Evolutionary conservation across 805 yeast genomes (phyloP), one percentile per base, ranked within the genome.

Genomic region (Saturnispora zaruensis): DNA sequence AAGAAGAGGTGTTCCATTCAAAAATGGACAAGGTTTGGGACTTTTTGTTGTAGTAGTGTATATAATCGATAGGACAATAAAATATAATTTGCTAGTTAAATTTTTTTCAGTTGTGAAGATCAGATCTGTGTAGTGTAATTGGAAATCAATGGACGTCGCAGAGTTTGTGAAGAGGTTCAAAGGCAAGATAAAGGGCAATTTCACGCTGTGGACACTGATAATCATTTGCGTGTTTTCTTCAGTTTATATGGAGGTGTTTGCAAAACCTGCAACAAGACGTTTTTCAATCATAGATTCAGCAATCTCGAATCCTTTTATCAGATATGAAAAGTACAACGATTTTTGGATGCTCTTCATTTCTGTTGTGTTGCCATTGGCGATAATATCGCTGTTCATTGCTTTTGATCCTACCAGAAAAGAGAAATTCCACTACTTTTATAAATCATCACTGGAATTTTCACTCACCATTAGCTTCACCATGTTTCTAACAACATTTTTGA

Each of bases 401-500:
- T 3, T 50, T 25, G 57, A 57, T 33, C 26, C 51, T 16, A 53
- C 47, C 13, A 48, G 28, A 9, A 16, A 60, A 24, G 61, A 68
- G 9, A 62, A 72, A 9, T 48, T 67, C 8, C 58, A 74, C 18
- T 71, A 75, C 5, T 63, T 69, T 34, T 62, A 66, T 18, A 54
- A 72, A 4, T 66, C 76, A 9, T 62, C 67, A 2, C 56, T 73
- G 36, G 53, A 71, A 9, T 68, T 77, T 26, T 57, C 69, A n/a
- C 57, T 70, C 4, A 55, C 71, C 4, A 65, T 78, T 3, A 66
- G 73, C 38, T 52, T 75, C n/a, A 63, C 71, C 52, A 75, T 79
- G 40, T 68, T 82, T 14, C 57, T 82, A 49, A 87, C 96, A 3
- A 86, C 88, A 57, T 71, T 81, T 30, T 66, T 87, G 53, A 90